A percentile compares a stretch with the other conserved stretches of the same genome.
Conservation (phyloP, 1,284 basidiomycete species). For the Hemileia vastatrix region DNA sequence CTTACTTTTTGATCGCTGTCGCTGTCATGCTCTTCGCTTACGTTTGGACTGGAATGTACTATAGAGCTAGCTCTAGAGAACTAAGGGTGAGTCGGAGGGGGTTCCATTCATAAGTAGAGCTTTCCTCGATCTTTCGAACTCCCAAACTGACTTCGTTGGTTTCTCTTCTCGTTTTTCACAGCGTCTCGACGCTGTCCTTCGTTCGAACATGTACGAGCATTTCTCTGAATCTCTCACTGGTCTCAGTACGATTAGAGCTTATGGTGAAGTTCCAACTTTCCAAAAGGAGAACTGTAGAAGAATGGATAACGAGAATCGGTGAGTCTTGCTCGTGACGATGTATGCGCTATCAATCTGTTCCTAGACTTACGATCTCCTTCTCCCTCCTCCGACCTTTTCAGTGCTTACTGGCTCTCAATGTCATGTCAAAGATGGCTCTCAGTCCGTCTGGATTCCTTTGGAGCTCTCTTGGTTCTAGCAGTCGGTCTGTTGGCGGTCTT, state of each 20-base stretch:
- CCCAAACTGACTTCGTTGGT: background rate
- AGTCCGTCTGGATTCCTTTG: conserved; percentile 74
- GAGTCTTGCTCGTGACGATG: background rate
- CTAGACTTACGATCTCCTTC: background rate
- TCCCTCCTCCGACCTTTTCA: background rate
- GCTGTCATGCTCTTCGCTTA: conserved; percentile 56
- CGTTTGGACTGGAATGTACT: conserved; percentile 39
- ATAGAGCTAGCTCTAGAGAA: conserved; percentile 32
- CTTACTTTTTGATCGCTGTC: conserved; percentile 62
- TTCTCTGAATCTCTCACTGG: conserved; percentile 81
- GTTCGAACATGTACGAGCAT: conserved; percentile 10
- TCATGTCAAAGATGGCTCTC: conserved; percentile 35
- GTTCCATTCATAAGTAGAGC: too few relatives aligned
- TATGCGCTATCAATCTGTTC: background rate
- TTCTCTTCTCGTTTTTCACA: conserved; percentile 52
- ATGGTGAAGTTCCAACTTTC: conserved; percentile 53
- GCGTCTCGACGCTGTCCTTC: conserved; percentile 58
- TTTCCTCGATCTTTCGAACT: background rate
- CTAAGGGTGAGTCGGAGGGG: conserved; percentile 12
- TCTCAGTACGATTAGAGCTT: conserved; percentile 75
- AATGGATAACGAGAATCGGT: conserved; percentile 75
- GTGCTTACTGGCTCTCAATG: conserved; percentile 31
- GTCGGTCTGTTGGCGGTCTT: conserved; percentile 70
- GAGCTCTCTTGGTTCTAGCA: conserved; percentile 55
- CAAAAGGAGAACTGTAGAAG: conserved; percentile 60